These are phyloP conservation scores for Samsoniella hepiali DNA, from an alignment of 2,329 filamentous ascomycete species.

Conservation along the genomic window DNA sequence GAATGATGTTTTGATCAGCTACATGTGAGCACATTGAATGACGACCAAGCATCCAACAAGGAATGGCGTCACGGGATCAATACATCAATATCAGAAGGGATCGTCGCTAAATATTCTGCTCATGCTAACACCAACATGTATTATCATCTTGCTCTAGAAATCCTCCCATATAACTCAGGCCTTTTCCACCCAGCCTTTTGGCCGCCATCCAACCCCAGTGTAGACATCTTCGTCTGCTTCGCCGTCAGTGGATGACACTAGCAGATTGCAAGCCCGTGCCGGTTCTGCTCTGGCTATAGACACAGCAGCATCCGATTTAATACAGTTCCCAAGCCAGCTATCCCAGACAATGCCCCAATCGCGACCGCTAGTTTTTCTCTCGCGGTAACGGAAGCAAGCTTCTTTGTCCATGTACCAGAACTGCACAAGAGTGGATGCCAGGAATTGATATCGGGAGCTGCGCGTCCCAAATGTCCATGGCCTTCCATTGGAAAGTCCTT, in stretches of 20 bases:
- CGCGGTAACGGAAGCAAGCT: slow-evolving; percentile 7
- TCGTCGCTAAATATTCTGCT: not conserved
- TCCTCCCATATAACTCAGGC: not conserved
- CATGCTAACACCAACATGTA: not conserved
- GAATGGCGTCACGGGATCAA: not conserved
- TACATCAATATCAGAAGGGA: too few species aligned
- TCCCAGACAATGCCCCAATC: slow-evolving; percentile 29
- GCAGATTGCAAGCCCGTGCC: not conserved
- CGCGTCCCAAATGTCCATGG: slow-evolving; percentile 9
- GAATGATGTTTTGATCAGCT: not conserved
- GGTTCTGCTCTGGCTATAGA: not conserved
- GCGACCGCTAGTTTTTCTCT: not conserved
- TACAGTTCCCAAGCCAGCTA: slow-evolving; percentile 27
- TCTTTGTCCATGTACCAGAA: slow-evolving; percentile 17
- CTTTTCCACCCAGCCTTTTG: slow-evolving; percentile 2
- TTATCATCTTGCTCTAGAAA: too few species aligned
- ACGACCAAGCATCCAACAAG: not conserved
- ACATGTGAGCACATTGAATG: not conserved
- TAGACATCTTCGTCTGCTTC: not conserved
- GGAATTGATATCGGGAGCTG: not conserved
- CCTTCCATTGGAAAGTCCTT: not conserved
- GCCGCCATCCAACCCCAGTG: slow-evolving; percentile 1
- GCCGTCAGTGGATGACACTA: slow-evolving; percentile 22
- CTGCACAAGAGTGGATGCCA: slow-evolving; percentile 17
- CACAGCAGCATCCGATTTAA: not conserved